Evolutionary conservation across 257 asterid species (phyloP).

Genomic region (Nicotiana undulata): DNA sequence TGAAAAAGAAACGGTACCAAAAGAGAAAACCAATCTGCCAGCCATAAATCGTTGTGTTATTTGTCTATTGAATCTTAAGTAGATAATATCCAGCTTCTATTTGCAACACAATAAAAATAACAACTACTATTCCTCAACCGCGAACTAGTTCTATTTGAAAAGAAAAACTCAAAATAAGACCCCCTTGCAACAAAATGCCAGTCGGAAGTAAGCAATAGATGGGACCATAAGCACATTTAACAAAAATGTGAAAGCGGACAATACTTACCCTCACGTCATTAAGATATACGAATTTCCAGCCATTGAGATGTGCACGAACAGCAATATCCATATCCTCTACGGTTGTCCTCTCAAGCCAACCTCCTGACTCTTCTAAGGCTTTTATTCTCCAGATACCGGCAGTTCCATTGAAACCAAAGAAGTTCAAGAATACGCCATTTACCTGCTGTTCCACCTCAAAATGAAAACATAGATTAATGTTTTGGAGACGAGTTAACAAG

Average conservation of each 20-base stretch:
- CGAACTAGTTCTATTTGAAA: neutral
- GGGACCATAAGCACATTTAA: neutral
- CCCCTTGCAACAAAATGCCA: neutral
- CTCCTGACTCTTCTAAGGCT: conserved; percentile 67
- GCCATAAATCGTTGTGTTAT: neutral
- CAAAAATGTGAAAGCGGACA: neutral
- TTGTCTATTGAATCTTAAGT: neutral
- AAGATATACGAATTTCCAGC: conserved; percentile 63
- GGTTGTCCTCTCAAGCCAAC: conserved; percentile 73
- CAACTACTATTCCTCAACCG: neutral
- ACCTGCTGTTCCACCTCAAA: conserved; percentile 81
- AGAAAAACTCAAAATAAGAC: neutral
- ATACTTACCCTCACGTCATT: conserved; percentile 55
- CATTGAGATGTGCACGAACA: conserved; percentile 60
- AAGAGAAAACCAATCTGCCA: neutral
- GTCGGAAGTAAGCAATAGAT: neutral
- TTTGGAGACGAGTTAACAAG: conserved; percentile 62
- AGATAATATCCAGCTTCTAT: neutral
- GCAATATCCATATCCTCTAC: conserved; percentile 76
- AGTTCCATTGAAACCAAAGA: conserved; percentile 70
- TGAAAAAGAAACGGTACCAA: neutral
- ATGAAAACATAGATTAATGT: conserved; percentile 58
- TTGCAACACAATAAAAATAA: neutral
- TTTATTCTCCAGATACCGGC: conserved; percentile 77
- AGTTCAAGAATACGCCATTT: conserved; percentile 62